phyloP scores from a whole-genome alignment of 805 yeast species.

The Ogataea saltuana region DNA sequence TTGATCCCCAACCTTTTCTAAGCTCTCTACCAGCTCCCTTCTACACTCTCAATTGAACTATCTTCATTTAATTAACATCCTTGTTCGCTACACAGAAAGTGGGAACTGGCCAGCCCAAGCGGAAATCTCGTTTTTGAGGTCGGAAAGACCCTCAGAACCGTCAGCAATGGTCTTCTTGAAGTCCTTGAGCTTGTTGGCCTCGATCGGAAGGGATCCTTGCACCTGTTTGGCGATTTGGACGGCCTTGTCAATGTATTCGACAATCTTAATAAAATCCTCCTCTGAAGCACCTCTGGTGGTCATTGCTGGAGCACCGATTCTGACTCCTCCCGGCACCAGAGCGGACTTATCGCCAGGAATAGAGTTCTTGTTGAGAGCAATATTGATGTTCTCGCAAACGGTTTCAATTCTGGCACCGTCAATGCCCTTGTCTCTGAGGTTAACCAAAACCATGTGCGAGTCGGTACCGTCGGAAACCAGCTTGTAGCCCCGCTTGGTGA shows the following conservation, averaged over 20 bases:
- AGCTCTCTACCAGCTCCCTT: no score
- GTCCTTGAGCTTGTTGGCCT: conserved; percentile 93
- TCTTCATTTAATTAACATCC: neutral
- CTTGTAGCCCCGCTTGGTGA: conserved; percentile 70
- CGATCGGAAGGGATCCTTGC: conserved; percentile 81
- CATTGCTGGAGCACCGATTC: conserved; percentile 99
- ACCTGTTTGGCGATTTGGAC: conserved; percentile 72
- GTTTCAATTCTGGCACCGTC: conserved; percentile 98
- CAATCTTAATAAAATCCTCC: conserved; percentile 80
- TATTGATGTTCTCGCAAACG: conserved; percentile 89
- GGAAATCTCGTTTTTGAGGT: conserved; percentile 74
- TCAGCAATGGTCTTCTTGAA: conserved; percentile 80
- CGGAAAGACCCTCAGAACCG: conserved; percentile 67
- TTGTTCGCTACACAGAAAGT: conserved; percentile 47
- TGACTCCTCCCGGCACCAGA: conserved; percentile 93
- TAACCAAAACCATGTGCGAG: conserved; percentile 92
- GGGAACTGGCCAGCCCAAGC: conserved; percentile 92
- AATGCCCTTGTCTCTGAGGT: conserved; percentile 82
- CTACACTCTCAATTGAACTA: neutral
- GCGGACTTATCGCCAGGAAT: conserved; percentile 98
- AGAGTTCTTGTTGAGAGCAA: conserved; percentile 96
- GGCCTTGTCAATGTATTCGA: conserved; percentile 75
- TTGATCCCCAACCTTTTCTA: no score
- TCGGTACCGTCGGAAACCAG: conserved; percentile 95
- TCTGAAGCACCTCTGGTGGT: conserved; percentile 94